Base-by-base conservation (phyloP, 2,329 filamentous ascomycete species). In the Emericellopsis cladophorae region DNA sequence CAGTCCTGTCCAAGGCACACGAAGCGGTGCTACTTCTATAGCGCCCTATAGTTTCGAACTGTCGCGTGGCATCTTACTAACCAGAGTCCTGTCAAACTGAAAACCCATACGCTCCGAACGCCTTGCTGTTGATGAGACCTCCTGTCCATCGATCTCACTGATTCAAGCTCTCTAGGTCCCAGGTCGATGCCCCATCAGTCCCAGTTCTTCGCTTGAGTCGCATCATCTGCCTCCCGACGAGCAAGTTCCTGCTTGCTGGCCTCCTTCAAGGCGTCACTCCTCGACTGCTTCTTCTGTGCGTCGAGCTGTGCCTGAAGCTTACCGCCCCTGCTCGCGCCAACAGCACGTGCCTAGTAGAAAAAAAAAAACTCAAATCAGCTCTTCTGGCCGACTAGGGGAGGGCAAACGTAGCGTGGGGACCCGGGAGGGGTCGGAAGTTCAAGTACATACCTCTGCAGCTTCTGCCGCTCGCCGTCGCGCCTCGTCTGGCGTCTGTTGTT, bases 281-380 rank as follows among this genome's bases (percentile, higher is more conserved):
- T 72, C 8, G 82, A 87, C 64, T 85, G 77, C 50, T 76, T 79
- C 64, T 83, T 84, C 62, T 94, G 84, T 31, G 79, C 79, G 41
- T 80, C 74, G 12, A 95, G 67, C 54, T 88, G 79, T 26, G 69
- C 64, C 29, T 74, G 73, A 11, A 93, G 67, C 55, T 87, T 89
- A 14, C 84, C 79, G 51, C 77, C 76, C 37, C 64, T 63, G 60
- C 60, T 63, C 37, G 69, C 56, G 29, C 74, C 72, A 49, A 79
- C 75, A 16, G 78, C 79, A 48, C 85, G 74, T 55, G 81, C 79
- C 83, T 88, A 41, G 7, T 4, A n/a, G 9, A 9, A 10, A 35
- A 8, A 10, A 15, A 9, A 11, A 11, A 18, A n/a, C 16, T 10
- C 36, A 37, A 37, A 10, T 8, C 9, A 22, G 36, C 22, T 36